Evolutionary conservation across 495 filamentous ascomycete genomes (phyloP).

Genomic region (Penicillium silybi): DNA sequence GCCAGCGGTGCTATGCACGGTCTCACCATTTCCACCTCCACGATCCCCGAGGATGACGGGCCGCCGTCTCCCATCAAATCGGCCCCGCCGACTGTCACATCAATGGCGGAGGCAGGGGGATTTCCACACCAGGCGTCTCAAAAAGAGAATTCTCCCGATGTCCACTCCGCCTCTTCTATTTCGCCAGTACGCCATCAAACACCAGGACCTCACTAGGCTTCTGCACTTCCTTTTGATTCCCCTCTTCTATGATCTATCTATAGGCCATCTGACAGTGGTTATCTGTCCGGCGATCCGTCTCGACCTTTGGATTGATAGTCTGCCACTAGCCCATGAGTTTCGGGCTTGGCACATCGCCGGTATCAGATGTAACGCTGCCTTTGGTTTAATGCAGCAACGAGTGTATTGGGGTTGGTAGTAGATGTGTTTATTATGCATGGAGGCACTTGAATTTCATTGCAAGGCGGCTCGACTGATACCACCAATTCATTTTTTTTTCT

Average conservation of each 20-base stretch:
- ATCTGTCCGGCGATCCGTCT: constrained; percentile 4
- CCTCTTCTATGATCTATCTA: constrained; percentile 17
- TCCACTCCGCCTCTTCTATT: constrained; percentile 18
- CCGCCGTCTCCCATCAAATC: constrained; percentile 29
- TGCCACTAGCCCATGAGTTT: constrained; percentile 1
- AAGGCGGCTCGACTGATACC: constrained; percentile 25
- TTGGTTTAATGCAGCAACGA: constrained; percentile 9
- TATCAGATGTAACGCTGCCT: constrained; percentile 13
- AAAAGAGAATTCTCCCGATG: constrained; percentile 18
- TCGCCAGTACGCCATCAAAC: constrained; percentile 17
- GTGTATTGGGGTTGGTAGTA: constrained; percentile 4
- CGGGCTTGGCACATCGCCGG: constrained; percentile 3
- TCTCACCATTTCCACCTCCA: constrained; percentile 32
- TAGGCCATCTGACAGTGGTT: constrained; percentile 12
- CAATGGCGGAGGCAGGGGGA: constrained; percentile 24
- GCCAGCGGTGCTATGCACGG: constrained; percentile 33
- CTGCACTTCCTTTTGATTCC: constrained; percentile 2
- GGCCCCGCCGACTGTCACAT: constrained; percentile 31
- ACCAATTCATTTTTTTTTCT: constrained; percentile 19
- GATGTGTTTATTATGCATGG: constrained; percentile 17
- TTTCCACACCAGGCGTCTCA: constrained; percentile 12
- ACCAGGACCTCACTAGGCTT: constrained; percentile 9
- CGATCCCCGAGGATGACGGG: constrained; percentile 30
- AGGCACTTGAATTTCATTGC: constrained; percentile 17
- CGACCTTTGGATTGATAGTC: constrained; percentile 5